A percentile compares a stretch with the other conserved stretches of the same genome.
These are phyloP conservation scores for Nemania diffusa DNA, from an alignment of 2,329 filamentous ascomycete species.

Conservation along the genomic window DNA sequence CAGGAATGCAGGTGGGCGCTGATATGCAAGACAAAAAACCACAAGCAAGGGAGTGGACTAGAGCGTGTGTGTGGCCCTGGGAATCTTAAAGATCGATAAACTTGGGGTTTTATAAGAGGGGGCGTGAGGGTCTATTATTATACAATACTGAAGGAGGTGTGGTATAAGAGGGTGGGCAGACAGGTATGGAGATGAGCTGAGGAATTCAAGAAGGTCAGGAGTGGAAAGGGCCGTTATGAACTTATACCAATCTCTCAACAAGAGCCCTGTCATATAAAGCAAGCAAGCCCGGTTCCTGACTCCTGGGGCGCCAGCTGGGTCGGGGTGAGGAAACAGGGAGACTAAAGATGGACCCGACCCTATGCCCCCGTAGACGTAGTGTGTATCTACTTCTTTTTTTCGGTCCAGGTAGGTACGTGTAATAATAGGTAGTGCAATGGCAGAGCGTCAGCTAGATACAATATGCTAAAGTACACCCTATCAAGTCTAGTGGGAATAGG, in stretches of 20 bases:
- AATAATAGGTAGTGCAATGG: conserved; percentile 16
- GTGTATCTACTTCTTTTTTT: conserved; percentile 19
- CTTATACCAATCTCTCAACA: conserved; percentile 45
- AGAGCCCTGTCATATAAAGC: conserved; percentile 30
- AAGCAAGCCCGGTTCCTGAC: conserved; percentile 31
- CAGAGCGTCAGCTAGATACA: conserved; percentile 12
- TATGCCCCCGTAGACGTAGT: conserved; percentile 21
- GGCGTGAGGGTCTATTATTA: conserved; percentile 44
- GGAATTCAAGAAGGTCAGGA: conserved; percentile 43
- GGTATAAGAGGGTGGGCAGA: conserved; percentile 4
- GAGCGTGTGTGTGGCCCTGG: conserved; percentile 17
- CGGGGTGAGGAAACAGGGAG: conserved; percentile 22
- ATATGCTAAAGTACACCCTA: conserved; percentile 22
- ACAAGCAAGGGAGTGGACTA: conserved; percentile 31
- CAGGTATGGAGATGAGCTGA: conserved; percentile 40
- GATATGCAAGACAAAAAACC: conserved; percentile 35
- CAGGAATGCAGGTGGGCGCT: conserved; percentile 33
- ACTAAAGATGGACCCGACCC: conserved; percentile 21
- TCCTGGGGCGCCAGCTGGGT: conserved; percentile 35
- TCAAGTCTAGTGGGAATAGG: conserved; percentile 8
- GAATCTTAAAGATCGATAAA: conserved; percentile 23
- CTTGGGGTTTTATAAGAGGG: conserved; percentile 2
- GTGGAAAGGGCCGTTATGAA: conserved; percentile 46
- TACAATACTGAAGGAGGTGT: conserved; percentile 26
- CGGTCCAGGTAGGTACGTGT: conserved; percentile 21